Evolutionary conservation across 1,284 basidiomycete species (phyloP).

Genomic region (Puccinia coronata): DNA sequence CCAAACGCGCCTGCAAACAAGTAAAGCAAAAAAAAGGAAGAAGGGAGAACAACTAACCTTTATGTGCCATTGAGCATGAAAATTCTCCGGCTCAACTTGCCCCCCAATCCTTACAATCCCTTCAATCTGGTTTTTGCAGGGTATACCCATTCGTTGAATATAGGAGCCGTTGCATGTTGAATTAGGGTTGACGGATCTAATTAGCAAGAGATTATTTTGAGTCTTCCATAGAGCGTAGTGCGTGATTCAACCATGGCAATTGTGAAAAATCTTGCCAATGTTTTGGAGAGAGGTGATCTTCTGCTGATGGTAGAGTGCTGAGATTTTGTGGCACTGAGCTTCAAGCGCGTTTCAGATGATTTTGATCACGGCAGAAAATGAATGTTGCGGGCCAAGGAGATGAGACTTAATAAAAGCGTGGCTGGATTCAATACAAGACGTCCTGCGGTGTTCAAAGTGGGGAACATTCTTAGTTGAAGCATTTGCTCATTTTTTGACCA

Average conservation of each 20-base stretch:
- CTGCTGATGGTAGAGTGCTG: neutral
- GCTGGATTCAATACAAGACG: neutral
- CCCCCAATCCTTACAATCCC: no score
- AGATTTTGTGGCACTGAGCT: neutral
- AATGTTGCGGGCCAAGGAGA: neutral
- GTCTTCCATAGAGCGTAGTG: neutral
- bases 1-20: no score
- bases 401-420: neutral
- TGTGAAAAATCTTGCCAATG: neutral
- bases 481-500: neutral
- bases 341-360: neutral
- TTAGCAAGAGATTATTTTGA: neutral
- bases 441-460: neutral
- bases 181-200: neutral
- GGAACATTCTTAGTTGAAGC: no score
- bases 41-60: no score
- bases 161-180: neutral
- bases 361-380: neutral
- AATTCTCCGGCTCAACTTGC: no score
- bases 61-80: no score
- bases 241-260: neutral
- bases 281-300: neutral
- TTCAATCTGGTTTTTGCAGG: no score
- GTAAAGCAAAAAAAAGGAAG: no score
- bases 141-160: neutral